phyloP scores from a whole-genome alignment of 2,329 filamentous ascomycete species.

The Trichoderma sp. region DNA sequence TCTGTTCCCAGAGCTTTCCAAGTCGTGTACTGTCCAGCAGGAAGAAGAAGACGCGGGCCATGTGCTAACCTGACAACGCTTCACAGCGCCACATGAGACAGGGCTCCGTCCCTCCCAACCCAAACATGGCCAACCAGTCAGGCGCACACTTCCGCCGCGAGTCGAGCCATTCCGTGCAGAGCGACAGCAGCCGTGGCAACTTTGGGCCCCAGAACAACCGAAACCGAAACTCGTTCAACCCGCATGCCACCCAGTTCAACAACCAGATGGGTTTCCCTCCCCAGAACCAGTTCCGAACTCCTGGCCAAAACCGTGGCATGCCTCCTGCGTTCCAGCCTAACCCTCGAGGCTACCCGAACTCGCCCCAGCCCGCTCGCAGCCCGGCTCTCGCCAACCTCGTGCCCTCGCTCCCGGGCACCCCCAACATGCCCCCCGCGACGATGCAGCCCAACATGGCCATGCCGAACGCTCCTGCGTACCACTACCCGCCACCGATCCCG shows the following conservation, averaged over 20 bases:
- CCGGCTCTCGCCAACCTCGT: slow-evolving; percentile 67
- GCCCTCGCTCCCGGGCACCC: slow-evolving; percentile 67
- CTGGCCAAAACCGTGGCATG: slow-evolving; percentile 56
- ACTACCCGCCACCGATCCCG: slow-evolving; percentile 61
- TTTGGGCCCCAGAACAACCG: slow-evolving; percentile 53
- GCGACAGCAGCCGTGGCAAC: slow-evolving; percentile 56
- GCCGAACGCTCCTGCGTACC: slow-evolving; percentile 63
- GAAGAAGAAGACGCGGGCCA: background rate
- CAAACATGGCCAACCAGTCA: slow-evolving; percentile 60
- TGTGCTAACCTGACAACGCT: slow-evolving; percentile 31
- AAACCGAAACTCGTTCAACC: slow-evolving; percentile 53
- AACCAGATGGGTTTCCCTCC: slow-evolving; percentile 50
- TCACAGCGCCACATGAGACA: slow-evolving; percentile 70
- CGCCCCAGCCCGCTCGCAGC: slow-evolving; percentile 67
- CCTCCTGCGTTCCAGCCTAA: slow-evolving; percentile 51
- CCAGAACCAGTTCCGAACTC: slow-evolving; percentile 48
- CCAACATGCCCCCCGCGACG: slow-evolving; percentile 65
- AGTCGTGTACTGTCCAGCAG: too few relatives aligned
- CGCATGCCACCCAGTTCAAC: slow-evolving; percentile 48
- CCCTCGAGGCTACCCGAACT: slow-evolving; percentile 54
- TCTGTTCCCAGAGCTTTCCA: background rate
- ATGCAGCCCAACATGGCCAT: slow-evolving; percentile 63
- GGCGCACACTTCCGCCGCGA: slow-evolving; percentile 77
- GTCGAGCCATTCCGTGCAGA: slow-evolving; percentile 79
- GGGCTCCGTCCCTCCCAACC: slow-evolving; percentile 63